Conservation (phyloP, 2,329 filamentous ascomycete species). For the Penicillium sp. region DNA sequence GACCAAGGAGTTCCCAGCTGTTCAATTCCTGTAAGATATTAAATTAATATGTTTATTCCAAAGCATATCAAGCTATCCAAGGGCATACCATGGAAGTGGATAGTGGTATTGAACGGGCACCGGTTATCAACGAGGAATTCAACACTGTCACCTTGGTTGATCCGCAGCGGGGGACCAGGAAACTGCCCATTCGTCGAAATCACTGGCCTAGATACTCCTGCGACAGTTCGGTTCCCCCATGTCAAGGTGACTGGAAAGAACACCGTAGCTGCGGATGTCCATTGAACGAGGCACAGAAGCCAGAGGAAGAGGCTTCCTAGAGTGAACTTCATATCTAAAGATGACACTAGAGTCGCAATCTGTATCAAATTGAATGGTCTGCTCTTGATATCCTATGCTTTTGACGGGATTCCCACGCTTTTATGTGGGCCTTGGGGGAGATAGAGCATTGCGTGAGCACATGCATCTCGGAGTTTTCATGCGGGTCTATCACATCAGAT, state of each 20-base stretch:
- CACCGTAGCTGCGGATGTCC: slow-evolving; percentile 16
- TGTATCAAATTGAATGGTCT: background rate
- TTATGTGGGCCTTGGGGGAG: background rate
- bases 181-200: slow-evolving; percentile 33
- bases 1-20: slow-evolving; percentile 58
- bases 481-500: background rate
- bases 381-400: background rate
- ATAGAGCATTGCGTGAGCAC: background rate
- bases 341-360: background rate
- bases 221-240: slow-evolving; percentile 26
- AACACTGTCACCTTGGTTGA: slow-evolving; percentile 33
- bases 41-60: background rate
- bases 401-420: background rate
- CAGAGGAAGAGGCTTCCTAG: slow-evolving; percentile 1
- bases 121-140: slow-evolving; percentile 30
- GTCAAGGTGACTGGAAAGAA: slow-evolving; percentile 26
- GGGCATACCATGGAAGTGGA: slow-evolving; percentile 34
- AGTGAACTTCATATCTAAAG: slow-evolving; percentile 7
- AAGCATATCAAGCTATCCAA: background rate
- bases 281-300: slow-evolving; percentile 15
- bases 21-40: slow-evolving; percentile 23
- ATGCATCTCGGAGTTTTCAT: slow-evolving; percentile 2
- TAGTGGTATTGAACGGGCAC: slow-evolving; percentile 32
- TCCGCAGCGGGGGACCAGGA: slow-evolving; percentile 28
- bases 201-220: slow-evolving; percentile 25